Evolutionary conservation across 2,329 filamentous ascomycete genomes (phyloP).

Genomic region (Penicillium sclerotigenum): DNA sequence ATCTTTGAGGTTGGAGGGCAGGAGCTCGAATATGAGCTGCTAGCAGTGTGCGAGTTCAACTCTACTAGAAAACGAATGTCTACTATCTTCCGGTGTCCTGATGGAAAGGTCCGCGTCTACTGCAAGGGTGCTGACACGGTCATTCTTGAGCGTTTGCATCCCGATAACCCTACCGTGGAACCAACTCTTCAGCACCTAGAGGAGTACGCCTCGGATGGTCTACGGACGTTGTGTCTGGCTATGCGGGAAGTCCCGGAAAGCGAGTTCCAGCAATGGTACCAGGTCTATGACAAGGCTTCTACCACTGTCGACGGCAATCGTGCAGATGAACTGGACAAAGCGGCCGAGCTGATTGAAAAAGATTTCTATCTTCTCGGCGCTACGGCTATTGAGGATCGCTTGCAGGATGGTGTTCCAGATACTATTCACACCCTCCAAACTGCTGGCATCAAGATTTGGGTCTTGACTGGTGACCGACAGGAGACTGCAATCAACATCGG

Average conservation of each 20-base stretch:
- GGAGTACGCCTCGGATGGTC: constrained; percentile 93
- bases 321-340: constrained; percentile 93
- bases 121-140: constrained; percentile 98
- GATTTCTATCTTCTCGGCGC: constrained; percentile 89
- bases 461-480: constrained; percentile 93
- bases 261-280: constrained; percentile 83
- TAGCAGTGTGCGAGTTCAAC: constrained; percentile 99
- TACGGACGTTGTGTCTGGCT: constrained; percentile 89
- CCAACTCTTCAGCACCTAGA: constrained; percentile 92
- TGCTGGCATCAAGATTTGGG: constrained; percentile 98
- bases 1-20: constrained; percentile 73
- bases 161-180: constrained; percentile 83
- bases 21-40: constrained; percentile 78
- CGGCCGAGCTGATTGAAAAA: constrained; percentile 89
- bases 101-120: constrained; percentile 90
- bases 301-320: constrained; percentile 91
- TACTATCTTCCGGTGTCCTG: constrained; percentile 91
- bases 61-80: constrained; percentile 98
- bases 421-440: constrained; percentile 96
- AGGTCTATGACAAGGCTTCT: constrained; percentile 79
- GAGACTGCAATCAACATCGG: constrained; percentile 99
- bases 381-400: constrained; percentile 92
- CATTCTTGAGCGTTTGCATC: constrained; percentile 82
- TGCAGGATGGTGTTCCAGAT: constrained; percentile 96
- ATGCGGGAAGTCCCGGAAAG: constrained; percentile 89